These are phyloP conservation scores for Termitomyces sp. DNA, from an alignment of 1,284 basidiomycete genomes.

Conservation along the genomic window DNA sequence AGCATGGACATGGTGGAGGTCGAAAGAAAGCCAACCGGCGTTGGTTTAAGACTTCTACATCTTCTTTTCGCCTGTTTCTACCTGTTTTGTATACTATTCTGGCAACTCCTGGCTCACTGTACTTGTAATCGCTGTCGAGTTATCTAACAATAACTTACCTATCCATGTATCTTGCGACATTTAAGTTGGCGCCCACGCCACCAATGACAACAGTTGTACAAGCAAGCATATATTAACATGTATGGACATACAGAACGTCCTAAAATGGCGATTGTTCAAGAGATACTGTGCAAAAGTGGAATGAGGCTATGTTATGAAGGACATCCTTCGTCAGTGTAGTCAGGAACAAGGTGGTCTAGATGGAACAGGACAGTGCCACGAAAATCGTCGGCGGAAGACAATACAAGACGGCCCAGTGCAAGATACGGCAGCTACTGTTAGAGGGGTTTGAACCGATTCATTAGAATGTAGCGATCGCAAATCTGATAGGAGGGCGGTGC, in stretches of 20 bases:
- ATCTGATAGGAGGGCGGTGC: neutral
- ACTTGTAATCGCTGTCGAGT: neutral
- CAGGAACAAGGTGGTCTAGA: neutral
- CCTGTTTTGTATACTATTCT: neutral
- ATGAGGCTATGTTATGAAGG: neutral
- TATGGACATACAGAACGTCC: neutral
- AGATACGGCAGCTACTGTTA: neutral
- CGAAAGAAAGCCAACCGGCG: slow-evolving; percentile 7
- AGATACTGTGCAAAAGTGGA: neutral
- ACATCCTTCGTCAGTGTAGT: neutral
- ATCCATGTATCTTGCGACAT: neutral
- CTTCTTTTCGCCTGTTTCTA: neutral
- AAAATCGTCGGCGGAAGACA: neutral
- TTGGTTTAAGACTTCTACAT: slow-evolving; percentile 8
- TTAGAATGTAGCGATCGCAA: neutral
- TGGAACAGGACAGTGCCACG: neutral
- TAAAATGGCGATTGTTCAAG: neutral
- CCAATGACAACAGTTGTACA: neutral
- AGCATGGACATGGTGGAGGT: slow-evolving; percentile 51
- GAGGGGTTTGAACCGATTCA: neutral
- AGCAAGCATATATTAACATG: neutral
- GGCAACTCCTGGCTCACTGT: neutral
- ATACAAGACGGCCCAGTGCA: neutral
- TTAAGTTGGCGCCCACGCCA: neutral
- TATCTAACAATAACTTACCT: neutral